These are phyloP conservation scores for Ustilago shanxiensis DNA, from an alignment of 1,284 basidiomycete genomes.

Conservation along the genomic window DNA sequence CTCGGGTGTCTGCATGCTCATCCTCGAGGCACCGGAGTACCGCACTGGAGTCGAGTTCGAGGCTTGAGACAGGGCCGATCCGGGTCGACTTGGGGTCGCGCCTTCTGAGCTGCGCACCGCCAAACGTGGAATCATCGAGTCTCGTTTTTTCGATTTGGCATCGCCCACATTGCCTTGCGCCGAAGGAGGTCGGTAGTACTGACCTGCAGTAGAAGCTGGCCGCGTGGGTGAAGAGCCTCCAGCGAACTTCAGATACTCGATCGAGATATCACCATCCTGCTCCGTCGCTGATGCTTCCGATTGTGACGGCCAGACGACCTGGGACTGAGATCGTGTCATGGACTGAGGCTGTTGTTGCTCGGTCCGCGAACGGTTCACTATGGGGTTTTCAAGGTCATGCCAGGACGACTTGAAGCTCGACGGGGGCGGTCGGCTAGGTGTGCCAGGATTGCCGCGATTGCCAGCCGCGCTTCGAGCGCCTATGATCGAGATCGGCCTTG, in stretches of 20 bases:
- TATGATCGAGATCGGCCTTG: constrained; percentile 27
- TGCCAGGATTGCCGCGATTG: constrained; percentile 19
- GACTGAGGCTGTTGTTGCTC: constrained; percentile 19
- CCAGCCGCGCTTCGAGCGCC: constrained; percentile 13
- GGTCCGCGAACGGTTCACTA: background rate
- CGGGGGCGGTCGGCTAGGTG: constrained; percentile 39
- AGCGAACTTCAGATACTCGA: constrained; percentile 36
- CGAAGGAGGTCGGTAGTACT: constrained; percentile 58
- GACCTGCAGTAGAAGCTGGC: constrained; percentile 46
- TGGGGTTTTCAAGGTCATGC: constrained; percentile 36
- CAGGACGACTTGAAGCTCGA: constrained; percentile 46
- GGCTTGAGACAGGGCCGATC: constrained; percentile 58
- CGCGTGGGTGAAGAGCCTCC: constrained; percentile 20
- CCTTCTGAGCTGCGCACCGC: constrained; percentile 31
- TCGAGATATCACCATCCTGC: constrained; percentile 30
- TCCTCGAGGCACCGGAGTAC: constrained; percentile 49
- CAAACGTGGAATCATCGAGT: constrained; percentile 56
- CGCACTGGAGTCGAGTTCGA: constrained; percentile 42
- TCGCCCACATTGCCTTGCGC: constrained; percentile 48
- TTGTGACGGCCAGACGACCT: constrained; percentile 33
- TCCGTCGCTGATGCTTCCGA: background rate
- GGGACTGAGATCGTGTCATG: constrained; percentile 43
- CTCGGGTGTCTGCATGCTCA: constrained; percentile 66
- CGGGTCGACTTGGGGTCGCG: constrained; percentile 39
- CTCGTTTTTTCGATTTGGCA: constrained; percentile 41